Conservation (phyloP, 2,329 filamentous ascomycete genomes). For the Botryosphaeria dothidea region DNA sequence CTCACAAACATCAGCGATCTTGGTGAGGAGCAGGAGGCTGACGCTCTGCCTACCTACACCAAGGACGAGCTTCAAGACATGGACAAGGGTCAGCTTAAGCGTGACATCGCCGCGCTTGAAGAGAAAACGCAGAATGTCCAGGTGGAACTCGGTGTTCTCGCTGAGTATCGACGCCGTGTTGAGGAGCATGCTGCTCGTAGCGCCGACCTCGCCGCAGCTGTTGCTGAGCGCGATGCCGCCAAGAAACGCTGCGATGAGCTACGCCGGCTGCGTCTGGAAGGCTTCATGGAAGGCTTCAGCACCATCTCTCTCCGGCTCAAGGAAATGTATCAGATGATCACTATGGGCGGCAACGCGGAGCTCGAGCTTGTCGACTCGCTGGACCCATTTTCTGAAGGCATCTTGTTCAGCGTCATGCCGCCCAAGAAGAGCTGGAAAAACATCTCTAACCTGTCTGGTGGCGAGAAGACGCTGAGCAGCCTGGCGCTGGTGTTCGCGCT, state of each 20-base stretch:
- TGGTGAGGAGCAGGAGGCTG: conserved; percentile 53
- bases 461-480: conserved; percentile 94
- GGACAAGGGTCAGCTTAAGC: conserved; percentile 63
- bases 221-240: conserved; percentile 76
- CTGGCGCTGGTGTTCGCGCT: conserved; percentile 95
- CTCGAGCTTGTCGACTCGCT: conserved; percentile 94
- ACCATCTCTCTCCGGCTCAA: conserved; percentile 92
- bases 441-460: conserved; percentile 91
- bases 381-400: conserved; percentile 95
- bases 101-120: conserved; percentile 65
- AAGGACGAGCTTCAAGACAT: conserved; percentile 66
- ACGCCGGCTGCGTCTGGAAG: conserved; percentile 83
- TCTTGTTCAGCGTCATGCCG: conserved; percentile 97
- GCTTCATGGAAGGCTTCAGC: conserved; percentile 98
- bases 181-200: conserved; percentile 80
- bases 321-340: conserved; percentile 99
- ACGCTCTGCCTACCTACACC: conserved; percentile 72
- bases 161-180: conserved; percentile 83
- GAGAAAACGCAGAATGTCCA: conserved; percentile 80
- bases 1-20: conserved; percentile 72
- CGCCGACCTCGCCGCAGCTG: conserved; percentile 78
- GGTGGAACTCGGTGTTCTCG: conserved; percentile 85
- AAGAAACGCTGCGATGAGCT: conserved; percentile 94
- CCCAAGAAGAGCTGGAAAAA: conserved; percentile 99
- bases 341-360: conserved; percentile 98